phyloP scores from a whole-genome alignment of 768 basidiomycete species.

The Leccinum disarticulatum region DNA sequence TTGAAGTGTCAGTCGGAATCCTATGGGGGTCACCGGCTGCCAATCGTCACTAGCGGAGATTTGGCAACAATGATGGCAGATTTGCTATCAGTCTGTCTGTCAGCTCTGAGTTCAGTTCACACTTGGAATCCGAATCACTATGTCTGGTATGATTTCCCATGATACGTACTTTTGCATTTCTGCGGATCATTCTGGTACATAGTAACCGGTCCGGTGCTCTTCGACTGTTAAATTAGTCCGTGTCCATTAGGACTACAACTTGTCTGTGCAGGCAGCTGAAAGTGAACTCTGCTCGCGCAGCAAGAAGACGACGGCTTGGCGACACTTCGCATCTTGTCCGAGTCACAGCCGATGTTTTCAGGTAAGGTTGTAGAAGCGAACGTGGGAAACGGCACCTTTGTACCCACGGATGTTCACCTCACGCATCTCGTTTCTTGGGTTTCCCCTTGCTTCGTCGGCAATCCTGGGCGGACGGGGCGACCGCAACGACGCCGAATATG shows the following conservation, averaged over 20 bases:
- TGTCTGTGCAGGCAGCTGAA: background rate
- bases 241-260: background rate
- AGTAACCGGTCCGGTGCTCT: background rate
- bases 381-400: conserved; percentile 27
- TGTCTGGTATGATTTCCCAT: background rate
- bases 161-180: background rate
- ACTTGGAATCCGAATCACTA: too few species aligned
- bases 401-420: conserved; percentile 10
- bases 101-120: conserved; percentile 5
- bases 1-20: conserved; percentile 1
- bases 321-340: conserved; percentile 4
- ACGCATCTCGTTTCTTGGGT: conserved; percentile 20
- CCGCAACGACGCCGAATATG: conserved; percentile 13
- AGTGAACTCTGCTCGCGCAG: background rate
- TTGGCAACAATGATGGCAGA: background rate
- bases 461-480: conserved; percentile 13
- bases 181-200: background rate
- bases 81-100: background rate
- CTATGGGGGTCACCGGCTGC: conserved; percentile 8
- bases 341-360: conserved; percentile 6
- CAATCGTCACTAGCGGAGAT: background rate
- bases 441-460: conserved; percentile 16
- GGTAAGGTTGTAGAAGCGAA: conserved; percentile 8
- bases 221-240: too few species aligned
- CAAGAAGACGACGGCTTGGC: background rate